Evolutionary conservation across 192 early-diverging fungal species (phyloP), one percentile per base, ranked within the genome.

Genomic region (Dissophora globulifera): DNA sequence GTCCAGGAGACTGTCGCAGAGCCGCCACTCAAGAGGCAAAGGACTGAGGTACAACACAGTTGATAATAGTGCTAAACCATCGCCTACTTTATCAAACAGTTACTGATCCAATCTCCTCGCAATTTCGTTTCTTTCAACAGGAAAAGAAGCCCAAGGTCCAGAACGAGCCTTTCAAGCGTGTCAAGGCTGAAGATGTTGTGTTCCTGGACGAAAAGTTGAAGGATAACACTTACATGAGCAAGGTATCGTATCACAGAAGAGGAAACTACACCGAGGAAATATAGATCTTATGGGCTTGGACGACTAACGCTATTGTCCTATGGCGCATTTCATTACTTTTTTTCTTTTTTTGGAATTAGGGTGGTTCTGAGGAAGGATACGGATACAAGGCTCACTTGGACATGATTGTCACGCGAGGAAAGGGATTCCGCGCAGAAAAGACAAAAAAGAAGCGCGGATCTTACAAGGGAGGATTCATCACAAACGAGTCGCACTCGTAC

Each of bases 341-440:
- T n/a, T n/a, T n/a, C n/a, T n/a, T n/a, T n/a, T n/a, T n/a, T n/a
- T n/a, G n/a, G n/a, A 33, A 16, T 47, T 68, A 83, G 87, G 59
- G 53, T 32, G 92, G 93, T 78, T 67, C 79, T 22, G 88, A 90
- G 4, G 85, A 86, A 19, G 85, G 89, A 49, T 99, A 96, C 81
- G 97, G 97, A 19, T 86, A 91, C 81, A 96, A 93, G 68, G 97
- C 97, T 15, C 91, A 98, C 70, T 84, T 86, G 79, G 97, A 99
- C 56, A 85, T 99, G 65, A 91, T 95, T 57, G 90, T 92, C 43
- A 94, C 90, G 16, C 84, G 91, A 30, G 97, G 97, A 43, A 94
- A 95, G 81, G 88, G 89, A 25, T 99, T 99, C 86, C 88, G 93
- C 38, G 91, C 90, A 38, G 35, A 38, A 38, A 38, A 38, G 35